Percentiles rank a stretch among this genome's conserved stretches.
Conservation (phyloP, 352 stramenopile species). For the Phytophthora sojae region DNA sequence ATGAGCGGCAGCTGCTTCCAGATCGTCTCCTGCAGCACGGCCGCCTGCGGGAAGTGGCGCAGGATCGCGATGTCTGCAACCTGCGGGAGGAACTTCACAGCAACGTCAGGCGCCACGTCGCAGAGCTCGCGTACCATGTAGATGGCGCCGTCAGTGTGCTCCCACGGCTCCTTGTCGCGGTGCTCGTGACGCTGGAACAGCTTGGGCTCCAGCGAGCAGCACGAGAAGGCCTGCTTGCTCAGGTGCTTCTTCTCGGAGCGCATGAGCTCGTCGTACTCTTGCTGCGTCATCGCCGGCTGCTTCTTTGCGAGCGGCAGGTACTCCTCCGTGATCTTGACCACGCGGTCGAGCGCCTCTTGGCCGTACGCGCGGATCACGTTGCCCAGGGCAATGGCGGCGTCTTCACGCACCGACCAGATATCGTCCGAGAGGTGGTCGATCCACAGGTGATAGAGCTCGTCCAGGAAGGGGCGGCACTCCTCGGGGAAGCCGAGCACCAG, state of each 20-base stretch:
- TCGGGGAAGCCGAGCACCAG: constrained; percentile 86
- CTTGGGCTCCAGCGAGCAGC: constrained; percentile 95
- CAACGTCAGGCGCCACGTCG: constrained; percentile 58
- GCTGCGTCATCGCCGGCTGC: constrained; percentile 92
- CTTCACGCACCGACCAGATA: constrained; percentile 97
- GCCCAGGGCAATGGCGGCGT: constrained; percentile 94
- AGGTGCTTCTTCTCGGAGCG: constrained; percentile 93
- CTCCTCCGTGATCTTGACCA: constrained; percentile 72
- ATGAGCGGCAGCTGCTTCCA: constrained; percentile 87
- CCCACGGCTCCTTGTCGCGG: constrained; percentile 93
- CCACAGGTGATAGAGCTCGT: constrained; percentile 91
- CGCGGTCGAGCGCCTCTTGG: constrained; percentile 75
- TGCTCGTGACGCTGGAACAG: constrained; percentile 87
- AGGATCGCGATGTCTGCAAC: constrained; percentile 81
- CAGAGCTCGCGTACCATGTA: constrained; percentile 96
- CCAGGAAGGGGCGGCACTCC: constrained; percentile 89
- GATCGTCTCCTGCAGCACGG: constrained; percentile 80
- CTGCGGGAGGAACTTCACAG: constrained; percentile 56
- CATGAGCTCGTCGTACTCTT: constrained; percentile 93
- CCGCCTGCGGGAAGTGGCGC: constrained; percentile 79
- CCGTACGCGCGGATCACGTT: constrained; percentile 94
- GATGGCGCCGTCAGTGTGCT: constrained; percentile 95
- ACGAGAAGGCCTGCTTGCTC: constrained; percentile 95
- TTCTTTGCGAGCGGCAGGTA: constrained; percentile 89
- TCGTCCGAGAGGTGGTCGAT: constrained; percentile 96